Percentiles rank a stretch among this genome's conserved stretches.
phyloP scores from a whole-genome alignment of 805 yeast genomes.

The Yarrowia divulgata region DNA sequence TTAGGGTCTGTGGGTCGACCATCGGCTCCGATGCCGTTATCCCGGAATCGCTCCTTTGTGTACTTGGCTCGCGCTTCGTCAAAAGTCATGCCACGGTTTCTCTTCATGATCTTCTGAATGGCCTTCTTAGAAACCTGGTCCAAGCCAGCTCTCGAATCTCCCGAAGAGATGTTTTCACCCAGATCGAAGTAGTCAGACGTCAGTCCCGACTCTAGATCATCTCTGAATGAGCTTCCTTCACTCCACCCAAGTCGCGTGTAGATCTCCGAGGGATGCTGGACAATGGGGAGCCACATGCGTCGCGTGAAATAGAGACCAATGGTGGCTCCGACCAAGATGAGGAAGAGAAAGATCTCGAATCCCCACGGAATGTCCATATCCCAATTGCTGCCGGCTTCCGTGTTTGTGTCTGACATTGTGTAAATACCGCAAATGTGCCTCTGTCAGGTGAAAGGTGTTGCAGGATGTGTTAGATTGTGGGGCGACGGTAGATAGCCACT shows the following conservation, averaged over 20 bases:
- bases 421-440: conserved; percentile 4
- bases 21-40: conserved; percentile 65
- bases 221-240: conserved; percentile 48
- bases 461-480: neutral
- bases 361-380: conserved; percentile 35
- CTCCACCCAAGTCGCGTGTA: conserved; percentile 28
- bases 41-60: conserved; percentile 56
- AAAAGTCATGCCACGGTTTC: conserved; percentile 57
- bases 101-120: conserved; percentile 63
- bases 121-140: conserved; percentile 60
- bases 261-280: conserved; percentile 23
- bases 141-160: conserved; percentile 69
- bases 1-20: conserved; percentile 75
- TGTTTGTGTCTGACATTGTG: conserved; percentile 17
- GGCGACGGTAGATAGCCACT: neutral
- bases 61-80: conserved; percentile 73
- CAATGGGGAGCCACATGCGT: conserved; percentile 24
- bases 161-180: conserved; percentile 54
- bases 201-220: conserved; percentile 66
- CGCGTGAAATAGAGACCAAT: conserved; percentile 15
- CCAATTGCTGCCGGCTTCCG: conserved; percentile 16
- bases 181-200: conserved; percentile 67
- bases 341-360: conserved; percentile 13
- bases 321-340: neutral
- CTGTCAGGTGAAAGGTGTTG: neutral